Percentiles rank a stretch among this genome's conserved stretches.
Evolutionary conservation across 2,329 filamentous ascomycete species (phyloP).

Genomic region (Penicillium sp.): DNA sequence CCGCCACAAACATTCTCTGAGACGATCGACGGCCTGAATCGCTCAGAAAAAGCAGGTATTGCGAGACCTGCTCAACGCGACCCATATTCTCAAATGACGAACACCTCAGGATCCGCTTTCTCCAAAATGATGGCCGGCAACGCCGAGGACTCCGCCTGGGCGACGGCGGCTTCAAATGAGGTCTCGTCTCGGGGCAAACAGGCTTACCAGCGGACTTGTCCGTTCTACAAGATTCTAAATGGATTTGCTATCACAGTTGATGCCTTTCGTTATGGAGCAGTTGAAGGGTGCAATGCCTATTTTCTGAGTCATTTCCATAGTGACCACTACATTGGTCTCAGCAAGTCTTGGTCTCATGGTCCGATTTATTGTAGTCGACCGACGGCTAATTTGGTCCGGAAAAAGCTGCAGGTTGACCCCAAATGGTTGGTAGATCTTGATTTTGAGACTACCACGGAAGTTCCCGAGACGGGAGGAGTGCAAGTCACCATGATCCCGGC

Average conservation of each 20-base stretch:
- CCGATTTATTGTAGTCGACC: conserved; percentile 96
- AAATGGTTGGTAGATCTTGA: conserved; percentile 85
- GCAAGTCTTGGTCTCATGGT: conserved; percentile 85
- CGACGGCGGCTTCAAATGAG: conserved; percentile 79
- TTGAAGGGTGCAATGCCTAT: conserved; percentile 90
- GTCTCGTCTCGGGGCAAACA: conserved; percentile 78
- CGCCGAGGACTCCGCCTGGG: conserved; percentile 89
- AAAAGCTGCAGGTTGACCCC: conserved; percentile 81
- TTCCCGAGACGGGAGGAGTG: conserved; percentile 81
- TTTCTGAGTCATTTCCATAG: conserved; percentile 98
- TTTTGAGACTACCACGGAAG: conserved; percentile 77
- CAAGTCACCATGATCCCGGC: conserved; percentile 92
- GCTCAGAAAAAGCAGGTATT: conserved; percentile 69
- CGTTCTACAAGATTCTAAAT: conserved; percentile 98
- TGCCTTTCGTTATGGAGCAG: conserved; percentile 91
- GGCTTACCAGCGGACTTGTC: conserved; percentile 86
- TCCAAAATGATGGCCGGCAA: conserved; percentile 91
- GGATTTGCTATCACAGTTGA: conserved; percentile 93
- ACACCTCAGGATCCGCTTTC: conserved; percentile 71
- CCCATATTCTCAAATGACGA: conserved; percentile 65
- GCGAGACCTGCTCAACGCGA: conserved; percentile 80
- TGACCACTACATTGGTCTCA: conserved; percentile 93
- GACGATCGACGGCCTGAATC: conserved; percentile 46
- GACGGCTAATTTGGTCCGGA: conserved; percentile 85
- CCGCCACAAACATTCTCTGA: conserved; percentile 21